Evolutionary conservation across 1,139 yeast genomes (phyloP), one percentile per base, ranked within the genome.

Genomic region (Candida gigantensis): DNA sequence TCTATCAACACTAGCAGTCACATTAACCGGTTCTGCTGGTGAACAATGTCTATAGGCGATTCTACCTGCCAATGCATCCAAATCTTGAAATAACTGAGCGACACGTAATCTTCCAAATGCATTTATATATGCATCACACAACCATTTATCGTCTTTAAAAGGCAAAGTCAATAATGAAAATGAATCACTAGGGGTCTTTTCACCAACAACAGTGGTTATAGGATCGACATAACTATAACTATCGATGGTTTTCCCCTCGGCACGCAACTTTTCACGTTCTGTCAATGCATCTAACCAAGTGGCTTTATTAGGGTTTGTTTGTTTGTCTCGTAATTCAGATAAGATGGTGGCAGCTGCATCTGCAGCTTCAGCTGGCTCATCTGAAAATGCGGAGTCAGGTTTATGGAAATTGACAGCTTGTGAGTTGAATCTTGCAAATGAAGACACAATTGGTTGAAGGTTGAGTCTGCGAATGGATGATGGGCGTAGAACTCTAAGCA

Each of bases 1-100:
- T 45, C 97, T 72, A 62, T 90, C 97, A 24, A 90, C 96, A 11
- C 94, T 83, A 1, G 97, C 97, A 10, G 97, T 90, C 24, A 88
- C 97, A 55, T 87, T 84, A 58, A 87, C 89, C 7, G 96, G 96
- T 55, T 84, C 89, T 1, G 95, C 92, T 0, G 96, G 96, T 6
- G 86, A 73, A 63, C 95, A 85, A 55, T 86, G 95, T 50, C 85
- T 72, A 56, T 86, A 84, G 16, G 94, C 94, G 50, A 87, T 86
- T 53, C 88, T 77, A 28, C 95, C 96, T 1, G 96, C 95, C 44
- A 87, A 67, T 5, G 94, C 92, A 57, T 88, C 96, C 55, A 88
- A 69, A 60, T 88, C 96, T 62, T 88, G 96, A 63, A 90, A 88
- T 50, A 90, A 70, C 58, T 88, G 96, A 20, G 97, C 97, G 48